Conservation (phyloP, 139 green algal species). For the Edaphochlamys debaryana region DNA sequence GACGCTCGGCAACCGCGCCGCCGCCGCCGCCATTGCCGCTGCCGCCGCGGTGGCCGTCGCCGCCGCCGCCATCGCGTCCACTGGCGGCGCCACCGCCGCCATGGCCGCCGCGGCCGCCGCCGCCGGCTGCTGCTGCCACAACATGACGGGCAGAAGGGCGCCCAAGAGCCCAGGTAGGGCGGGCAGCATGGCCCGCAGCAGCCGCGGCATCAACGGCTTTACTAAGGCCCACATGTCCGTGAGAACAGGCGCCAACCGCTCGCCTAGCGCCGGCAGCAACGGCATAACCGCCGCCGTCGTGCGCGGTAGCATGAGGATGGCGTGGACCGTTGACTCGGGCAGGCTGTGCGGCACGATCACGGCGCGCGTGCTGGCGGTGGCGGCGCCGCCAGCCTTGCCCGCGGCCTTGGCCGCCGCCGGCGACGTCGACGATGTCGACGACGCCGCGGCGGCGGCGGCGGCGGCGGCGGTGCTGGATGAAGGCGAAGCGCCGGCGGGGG, state of each 20-base stretch:
- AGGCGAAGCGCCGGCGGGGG: no score
- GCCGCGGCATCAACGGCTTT: slow-evolving; percentile 11
- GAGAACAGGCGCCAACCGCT: not conserved
- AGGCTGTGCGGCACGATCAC: not conserved
- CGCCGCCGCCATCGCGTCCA: no score
- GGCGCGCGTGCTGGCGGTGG: no score
- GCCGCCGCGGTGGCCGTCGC: no score
- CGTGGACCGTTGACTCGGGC: not conserved
- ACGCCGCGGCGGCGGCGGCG: not conserved
- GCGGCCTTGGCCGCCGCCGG: no score
- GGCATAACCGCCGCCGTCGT: not conserved
- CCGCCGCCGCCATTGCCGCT: no score
- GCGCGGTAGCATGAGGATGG: slow-evolving; percentile 12
- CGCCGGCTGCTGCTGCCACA: not conserved
- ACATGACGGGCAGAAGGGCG: not conserved
- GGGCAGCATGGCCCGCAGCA: not conserved
- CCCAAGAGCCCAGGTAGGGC: not conserved
- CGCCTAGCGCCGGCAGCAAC: slow-evolving; percentile 5
- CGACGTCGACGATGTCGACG: not conserved
- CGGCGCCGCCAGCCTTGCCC: no score
- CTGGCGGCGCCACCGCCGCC: not conserved
- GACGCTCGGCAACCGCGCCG: not conserved
- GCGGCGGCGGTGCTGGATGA: no score
- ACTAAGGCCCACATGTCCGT: slow-evolving; percentile 12
- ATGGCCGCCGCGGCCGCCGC: not conserved